Evolutionary conservation across 108 stramenopile genomes (phyloP), one percentile per base, ranked within the genome.

Genomic region (Cyclotella cryptica): DNA sequence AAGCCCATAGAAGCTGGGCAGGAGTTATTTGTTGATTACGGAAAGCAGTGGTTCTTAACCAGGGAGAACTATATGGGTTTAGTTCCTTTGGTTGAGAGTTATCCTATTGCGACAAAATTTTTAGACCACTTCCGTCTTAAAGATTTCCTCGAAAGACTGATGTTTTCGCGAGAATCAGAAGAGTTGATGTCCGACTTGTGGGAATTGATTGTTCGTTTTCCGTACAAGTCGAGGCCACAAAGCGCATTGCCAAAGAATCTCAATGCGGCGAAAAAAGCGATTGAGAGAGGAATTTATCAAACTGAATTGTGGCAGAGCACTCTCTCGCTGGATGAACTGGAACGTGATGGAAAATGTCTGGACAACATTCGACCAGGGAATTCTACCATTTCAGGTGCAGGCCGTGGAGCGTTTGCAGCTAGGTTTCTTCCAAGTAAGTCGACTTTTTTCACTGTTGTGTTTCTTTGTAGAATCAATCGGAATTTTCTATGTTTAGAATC

Each of bases 21-120:
- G 13, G 93, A 94, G 75, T 82, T 94, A 18, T 86, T 88, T 69
- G 91, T 90, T 15, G 72, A 71, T 57, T 94, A 94, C 69, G 93
- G 93, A 14, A 63, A 74, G 1, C 28, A 77, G 26, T 94, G 88
- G 88, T 88, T 93, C 71, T 29, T 65, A 26, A 13, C 51, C 17
- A 77, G 89, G 49, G 66, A 78, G 42, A 44, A 47, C 26, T 40
- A 66, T 18, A 46, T 88, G 58, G 87, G 87, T 11, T 14, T 74
- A 14, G 70, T 85, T 13, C 87, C 87, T 10, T 45, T 84, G 0
- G 22, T 10, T n/a, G 63, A 70, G 10, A 73, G 83, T 57, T 87
- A 83, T 66, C 57, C 47, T 17, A 55, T 30, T 27, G 78, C 69
- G 9, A 57, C 87, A 30, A 53, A 69, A 47, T 72, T 84, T 69